phyloP scores from a whole-genome alignment of 23 red algal genomes.

The Pyropia haitanensis region DNA sequence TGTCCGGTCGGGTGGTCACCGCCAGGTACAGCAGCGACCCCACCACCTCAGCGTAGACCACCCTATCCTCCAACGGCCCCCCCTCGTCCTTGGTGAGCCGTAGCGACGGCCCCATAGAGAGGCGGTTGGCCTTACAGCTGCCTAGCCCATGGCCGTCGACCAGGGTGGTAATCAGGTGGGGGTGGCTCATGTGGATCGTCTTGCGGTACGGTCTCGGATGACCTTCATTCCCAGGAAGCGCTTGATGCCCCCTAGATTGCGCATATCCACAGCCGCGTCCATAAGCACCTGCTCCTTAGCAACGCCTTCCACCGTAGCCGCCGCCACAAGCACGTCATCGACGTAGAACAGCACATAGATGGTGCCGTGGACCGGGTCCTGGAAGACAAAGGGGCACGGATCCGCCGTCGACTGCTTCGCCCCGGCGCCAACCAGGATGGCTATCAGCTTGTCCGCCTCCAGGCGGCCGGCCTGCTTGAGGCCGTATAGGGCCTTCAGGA shows the following conservation, averaged over 20 bases:
- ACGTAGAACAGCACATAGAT: neutral
- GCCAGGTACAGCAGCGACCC: neutral
- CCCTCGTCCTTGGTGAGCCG: neutral
- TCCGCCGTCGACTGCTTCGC: no score
- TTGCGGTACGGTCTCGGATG: neutral
- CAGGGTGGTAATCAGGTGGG: neutral
- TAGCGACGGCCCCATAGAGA: no score
- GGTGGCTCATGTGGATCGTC: neutral
- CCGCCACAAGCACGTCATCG: conserved; percentile 2
- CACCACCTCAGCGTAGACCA: neutral
- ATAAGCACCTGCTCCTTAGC: neutral
- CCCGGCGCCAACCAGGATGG: no score
- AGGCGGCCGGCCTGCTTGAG: no score
- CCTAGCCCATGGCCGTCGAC: neutral
- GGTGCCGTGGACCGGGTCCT: no score
- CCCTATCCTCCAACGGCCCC: neutral
- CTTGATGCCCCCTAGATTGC: neutral
- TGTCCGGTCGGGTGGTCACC: neutral
- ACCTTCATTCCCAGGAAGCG: neutral
- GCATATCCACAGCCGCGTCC: neutral
- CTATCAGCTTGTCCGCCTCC: no score
- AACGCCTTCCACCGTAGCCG: neutral
- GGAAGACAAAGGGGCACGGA: no score
- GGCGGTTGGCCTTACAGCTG: neutral
- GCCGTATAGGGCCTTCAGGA: no score